Conservation (phyloP, 805 yeast genomes). For the Candida boidinii region DNA sequence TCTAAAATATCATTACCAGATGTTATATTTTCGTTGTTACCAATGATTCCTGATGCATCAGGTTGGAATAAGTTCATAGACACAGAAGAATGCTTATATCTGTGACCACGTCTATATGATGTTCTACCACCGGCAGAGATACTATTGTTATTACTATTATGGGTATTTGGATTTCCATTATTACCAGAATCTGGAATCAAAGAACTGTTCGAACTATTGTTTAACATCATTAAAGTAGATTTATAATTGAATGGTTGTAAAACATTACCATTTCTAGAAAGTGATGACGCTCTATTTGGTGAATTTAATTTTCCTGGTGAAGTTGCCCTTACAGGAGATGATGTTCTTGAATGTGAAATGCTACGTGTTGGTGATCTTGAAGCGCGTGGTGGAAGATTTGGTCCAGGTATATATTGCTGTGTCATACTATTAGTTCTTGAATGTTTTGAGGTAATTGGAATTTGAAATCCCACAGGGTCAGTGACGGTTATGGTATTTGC, state of each 20-base stretch:
- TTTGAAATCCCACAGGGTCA: too few species aligned
- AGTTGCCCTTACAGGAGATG: conserved; percentile 18
- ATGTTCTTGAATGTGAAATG: conserved; percentile 11
- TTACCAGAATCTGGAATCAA: too few species aligned
- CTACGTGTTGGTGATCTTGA: conserved; percentile 18
- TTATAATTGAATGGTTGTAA: conserved; percentile 58
- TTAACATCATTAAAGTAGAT: conserved; percentile 31
- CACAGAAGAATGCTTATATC: conserved; percentile 92
- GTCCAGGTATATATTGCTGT: conserved; percentile 15
- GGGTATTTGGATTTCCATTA: conserved; percentile 7
- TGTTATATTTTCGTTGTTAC: too few species aligned
- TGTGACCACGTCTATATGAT: conserved; percentile 84
- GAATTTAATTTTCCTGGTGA: conserved; percentile 23
- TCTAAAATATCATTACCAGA: too few species aligned
- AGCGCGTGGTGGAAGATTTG: conserved; percentile 12
- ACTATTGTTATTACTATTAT: conserved; percentile 10
- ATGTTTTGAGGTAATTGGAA: conserved; percentile 6
- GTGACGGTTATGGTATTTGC: too few species aligned
- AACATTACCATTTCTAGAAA: too few species aligned
- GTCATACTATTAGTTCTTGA: conserved; percentile 11
- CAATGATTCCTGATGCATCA: conserved; percentile 63
- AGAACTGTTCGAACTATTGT: conserved; percentile 14
- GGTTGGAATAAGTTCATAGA: conserved; percentile 94
- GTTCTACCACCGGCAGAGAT: conserved; percentile 29
- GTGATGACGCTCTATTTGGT: conserved; percentile 24